These are phyloP conservation scores for Bodo saltans DNA, from an alignment of 78 protist genomes.

Conservation along the genomic window DNA sequence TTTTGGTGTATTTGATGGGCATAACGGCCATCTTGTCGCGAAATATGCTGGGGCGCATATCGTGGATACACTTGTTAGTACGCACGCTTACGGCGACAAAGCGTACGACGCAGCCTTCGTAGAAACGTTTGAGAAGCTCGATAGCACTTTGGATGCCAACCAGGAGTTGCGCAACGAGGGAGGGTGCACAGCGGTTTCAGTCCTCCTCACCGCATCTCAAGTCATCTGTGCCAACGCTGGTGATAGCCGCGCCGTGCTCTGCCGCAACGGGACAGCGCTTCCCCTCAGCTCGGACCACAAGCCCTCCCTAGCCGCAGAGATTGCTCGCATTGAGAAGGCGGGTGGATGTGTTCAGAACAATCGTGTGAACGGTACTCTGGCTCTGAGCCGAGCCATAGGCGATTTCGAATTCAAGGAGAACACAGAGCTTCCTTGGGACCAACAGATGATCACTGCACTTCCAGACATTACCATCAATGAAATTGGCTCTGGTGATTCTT, in stretches of 20 bases:
- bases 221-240: conserved; percentile 43
- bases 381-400: conserved; percentile 55
- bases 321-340: conserved; percentile 17
- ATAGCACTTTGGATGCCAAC: not conserved
- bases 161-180: not conserved
- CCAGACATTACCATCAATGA: conserved; percentile 22
- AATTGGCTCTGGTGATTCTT: not conserved
- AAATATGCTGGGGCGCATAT: not conserved
- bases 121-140: conserved; percentile 5
- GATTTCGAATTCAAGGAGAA: conserved; percentile 32
- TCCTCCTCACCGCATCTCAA: not conserved
- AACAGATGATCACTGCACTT: conserved; percentile 10
- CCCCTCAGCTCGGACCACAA: conserved; percentile 42
- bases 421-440: not conserved
- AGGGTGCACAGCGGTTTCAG: conserved; percentile 55
- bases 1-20: conserved; percentile 37
- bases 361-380: conserved; percentile 49
- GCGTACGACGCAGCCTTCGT: not conserved
- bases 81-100: not conserved
- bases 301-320: conserved; percentile 37
- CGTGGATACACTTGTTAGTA: not conserved
- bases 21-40: conserved; percentile 22
- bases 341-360: conserved; percentile 30
- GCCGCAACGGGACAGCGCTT: conserved; percentile 17
- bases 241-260: conserved; percentile 46